These are phyloP conservation scores for Santalum album DNA, from an alignment of 164 flowering plant species.

Conservation along the genomic window DNA sequence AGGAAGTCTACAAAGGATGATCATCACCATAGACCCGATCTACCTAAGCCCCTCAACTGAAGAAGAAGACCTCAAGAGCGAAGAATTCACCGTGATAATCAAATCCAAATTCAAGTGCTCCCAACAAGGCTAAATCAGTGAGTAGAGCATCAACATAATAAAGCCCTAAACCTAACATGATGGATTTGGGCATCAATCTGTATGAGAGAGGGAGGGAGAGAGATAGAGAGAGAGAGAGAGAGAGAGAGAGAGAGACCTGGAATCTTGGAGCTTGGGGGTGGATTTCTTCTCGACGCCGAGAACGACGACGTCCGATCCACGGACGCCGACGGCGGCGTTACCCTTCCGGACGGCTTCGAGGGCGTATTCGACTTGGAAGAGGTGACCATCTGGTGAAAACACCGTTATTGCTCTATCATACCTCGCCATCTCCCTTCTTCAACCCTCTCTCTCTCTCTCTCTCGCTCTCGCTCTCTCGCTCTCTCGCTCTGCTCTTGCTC, in stretches of 20 bases:
- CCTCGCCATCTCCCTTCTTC: conserved; percentile 40
- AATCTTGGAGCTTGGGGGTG: conserved; percentile 81
- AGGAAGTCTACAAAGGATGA: too few species aligned
- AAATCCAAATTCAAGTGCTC: too few species aligned
- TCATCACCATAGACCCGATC: too few species aligned
- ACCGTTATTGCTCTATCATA: conserved; percentile 98
- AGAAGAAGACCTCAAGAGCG: too few species aligned
- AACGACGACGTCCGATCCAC: conserved; percentile 81
- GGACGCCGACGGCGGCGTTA: conserved; percentile 96
- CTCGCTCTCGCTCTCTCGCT: background rate
- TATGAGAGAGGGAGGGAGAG: too few species aligned
- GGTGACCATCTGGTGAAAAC: conserved; percentile 96
- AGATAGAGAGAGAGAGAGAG: too few species aligned
- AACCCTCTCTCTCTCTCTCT: background rate
- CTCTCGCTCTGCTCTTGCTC: background rate
- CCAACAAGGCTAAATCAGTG: too few species aligned
- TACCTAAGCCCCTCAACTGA: too few species aligned
- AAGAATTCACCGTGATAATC: too few species aligned
- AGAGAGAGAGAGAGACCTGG: conserved; percentile 40
- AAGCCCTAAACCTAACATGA: too few species aligned
- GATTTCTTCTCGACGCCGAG: conserved; percentile 98
- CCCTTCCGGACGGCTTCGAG: conserved; percentile 98
- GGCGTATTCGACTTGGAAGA: conserved; percentile 95
- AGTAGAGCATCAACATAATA: too few species aligned
- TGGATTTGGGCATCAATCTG: too few species aligned